A percentile compares a stretch with the other conserved stretches of the same genome.
phyloP scores from a whole-genome alignment of 305 asterid genomes.

The Petunia hybrid region DNA sequence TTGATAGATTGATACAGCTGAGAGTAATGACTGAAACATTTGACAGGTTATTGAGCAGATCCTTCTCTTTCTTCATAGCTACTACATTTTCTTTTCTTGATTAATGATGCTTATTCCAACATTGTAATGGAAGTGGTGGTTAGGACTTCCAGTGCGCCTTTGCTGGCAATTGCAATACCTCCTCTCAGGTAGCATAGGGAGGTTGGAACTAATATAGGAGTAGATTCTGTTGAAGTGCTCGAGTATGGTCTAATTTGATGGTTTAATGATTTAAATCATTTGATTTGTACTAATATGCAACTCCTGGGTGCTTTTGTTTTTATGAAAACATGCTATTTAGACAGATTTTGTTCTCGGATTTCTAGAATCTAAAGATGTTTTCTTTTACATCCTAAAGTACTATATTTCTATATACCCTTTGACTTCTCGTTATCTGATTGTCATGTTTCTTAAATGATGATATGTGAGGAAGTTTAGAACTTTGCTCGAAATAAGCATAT shows the following conservation, averaged over 20 bases:
- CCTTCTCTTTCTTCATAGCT: conserved; percentile 16
- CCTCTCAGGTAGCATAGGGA: neutral
- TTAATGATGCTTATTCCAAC: neutral
- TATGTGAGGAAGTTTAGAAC: neutral
- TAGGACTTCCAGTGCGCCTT: neutral
- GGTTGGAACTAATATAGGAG: neutral
- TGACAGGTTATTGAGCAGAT: conserved; percentile 61
- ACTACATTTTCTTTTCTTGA: neutral
- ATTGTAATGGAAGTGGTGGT: neutral
- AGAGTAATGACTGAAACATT: conserved; percentile 81
- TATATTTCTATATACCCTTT: neutral
- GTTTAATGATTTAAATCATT: no score
- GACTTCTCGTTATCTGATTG: neutral
- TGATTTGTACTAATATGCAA: neutral
- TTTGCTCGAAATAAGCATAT: neutral
- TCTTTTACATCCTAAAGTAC: neutral
- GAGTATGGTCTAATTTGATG: neutral
- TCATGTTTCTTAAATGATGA: conserved; percentile 11
- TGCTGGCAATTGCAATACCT: neutral
- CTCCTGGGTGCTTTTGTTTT: neutral
- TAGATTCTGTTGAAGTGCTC: neutral
- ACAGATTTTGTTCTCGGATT: neutral
- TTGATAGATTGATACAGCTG: conserved; percentile 85
- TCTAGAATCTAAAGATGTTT: neutral
- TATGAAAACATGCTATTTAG: neutral